Conservation (phyloP, 1,284 basidiomycete species). For the Thecaphora thlaspeos region DNA sequence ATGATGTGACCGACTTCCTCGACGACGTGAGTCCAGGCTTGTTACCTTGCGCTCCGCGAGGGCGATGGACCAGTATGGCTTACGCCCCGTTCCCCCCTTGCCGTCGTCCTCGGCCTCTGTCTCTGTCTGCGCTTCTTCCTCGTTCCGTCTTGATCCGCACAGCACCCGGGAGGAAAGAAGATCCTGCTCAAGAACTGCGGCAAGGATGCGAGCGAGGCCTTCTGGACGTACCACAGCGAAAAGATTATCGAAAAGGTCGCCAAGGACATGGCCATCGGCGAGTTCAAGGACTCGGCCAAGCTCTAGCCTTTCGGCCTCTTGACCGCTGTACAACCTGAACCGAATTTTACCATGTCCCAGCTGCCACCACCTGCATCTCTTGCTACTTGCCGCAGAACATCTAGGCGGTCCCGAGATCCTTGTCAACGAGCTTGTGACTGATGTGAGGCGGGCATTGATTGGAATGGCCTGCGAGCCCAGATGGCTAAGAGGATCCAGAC, state of each 20-base stretch:
- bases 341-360: too few species aligned
- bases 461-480: too few species aligned
- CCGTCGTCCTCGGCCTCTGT: too few species aligned
- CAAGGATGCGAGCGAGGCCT: conserved; percentile 54
- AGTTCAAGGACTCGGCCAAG: conserved; percentile 48
- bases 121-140: background rate
- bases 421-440: too few species aligned
- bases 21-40: conserved; percentile 57
- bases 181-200: conserved; percentile 56
- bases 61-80: background rate
- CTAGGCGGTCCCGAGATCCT: too few species aligned
- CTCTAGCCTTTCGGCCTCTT: conserved; percentile 18
- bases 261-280: conserved; percentile 45
- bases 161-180: conserved; percentile 57
- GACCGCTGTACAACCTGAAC: too few species aligned
- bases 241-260: conserved; percentile 51
- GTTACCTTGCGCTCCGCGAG: too few species aligned
- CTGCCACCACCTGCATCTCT: too few species aligned
- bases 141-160: background rate
- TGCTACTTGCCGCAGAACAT: too few species aligned
- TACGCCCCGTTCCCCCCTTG: too few species aligned
- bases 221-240: conserved; percentile 54
- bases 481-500: too few species aligned
- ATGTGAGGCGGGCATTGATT: too few species aligned
- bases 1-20: conserved; percentile 56